Percentiles rank a stretch among this genome's conserved stretches.
Conservation (phyloP, 768 basidiomycete species). For the Gloeostereum incarnatum region DNA sequence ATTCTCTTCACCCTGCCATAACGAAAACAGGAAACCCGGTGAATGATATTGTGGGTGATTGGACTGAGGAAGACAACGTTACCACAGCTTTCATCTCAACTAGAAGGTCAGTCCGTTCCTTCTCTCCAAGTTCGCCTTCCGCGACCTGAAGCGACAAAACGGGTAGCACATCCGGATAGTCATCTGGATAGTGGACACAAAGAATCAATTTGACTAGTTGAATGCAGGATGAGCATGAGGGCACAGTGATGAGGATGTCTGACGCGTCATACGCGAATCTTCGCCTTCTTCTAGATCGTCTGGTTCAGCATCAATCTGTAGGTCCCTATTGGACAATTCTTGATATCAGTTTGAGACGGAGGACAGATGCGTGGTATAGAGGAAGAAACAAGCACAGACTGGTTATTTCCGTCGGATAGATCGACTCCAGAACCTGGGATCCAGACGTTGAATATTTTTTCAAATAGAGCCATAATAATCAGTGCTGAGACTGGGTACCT, state of each 20-base stretch:
- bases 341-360: constrained; percentile 42
- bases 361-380: too few relatives aligned
- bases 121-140: constrained; percentile 49
- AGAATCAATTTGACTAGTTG: constrained; percentile 64
- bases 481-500: constrained; percentile 39
- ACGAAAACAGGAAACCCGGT: too few relatives aligned
- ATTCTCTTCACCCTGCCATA: constrained; percentile 67
- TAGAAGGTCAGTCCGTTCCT: constrained; percentile 47
- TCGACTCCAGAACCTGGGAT: constrained; percentile 93
- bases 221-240: constrained; percentile 7
- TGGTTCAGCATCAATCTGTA: constrained; percentile 82
- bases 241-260: constrained; percentile 7
- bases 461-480: constrained; percentile 5
- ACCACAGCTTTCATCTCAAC: constrained; percentile 49
- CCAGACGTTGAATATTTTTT: too few relatives aligned
- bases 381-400: constrained; percentile 51
- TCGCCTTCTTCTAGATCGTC: constrained; percentile 63
- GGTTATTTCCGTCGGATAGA: constrained; percentile 89
- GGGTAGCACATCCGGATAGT: constrained; percentile 82
- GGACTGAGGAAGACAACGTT: constrained; percentile 15
- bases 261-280: constrained; percentile 38
- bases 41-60: constrained; percentile 4
- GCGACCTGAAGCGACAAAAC: constrained; percentile 58
- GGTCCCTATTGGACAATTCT: constrained; percentile 80
- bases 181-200: constrained; percentile 65